Conservation (phyloP, 768 basidiomycete species). For the Albatrellus ellisii region DNA sequence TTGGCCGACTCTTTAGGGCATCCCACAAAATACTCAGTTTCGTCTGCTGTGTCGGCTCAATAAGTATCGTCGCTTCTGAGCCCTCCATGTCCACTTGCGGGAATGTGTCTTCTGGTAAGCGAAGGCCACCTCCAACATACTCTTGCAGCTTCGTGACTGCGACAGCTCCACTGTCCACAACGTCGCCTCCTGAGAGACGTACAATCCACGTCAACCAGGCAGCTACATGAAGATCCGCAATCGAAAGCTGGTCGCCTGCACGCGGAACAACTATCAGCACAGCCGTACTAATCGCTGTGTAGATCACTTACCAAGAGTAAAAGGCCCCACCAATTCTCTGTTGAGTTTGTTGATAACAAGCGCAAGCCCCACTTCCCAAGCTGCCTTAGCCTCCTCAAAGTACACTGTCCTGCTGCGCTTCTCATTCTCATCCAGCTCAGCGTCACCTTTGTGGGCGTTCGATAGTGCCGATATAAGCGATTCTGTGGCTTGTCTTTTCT, state of each 20-base stretch:
- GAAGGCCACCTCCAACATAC: conserved; percentile 33
- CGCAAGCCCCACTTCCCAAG: conserved; percentile 40
- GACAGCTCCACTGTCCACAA: conserved; percentile 35
- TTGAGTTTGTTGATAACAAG: conserved; percentile 34
- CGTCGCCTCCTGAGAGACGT: conserved; percentile 39
- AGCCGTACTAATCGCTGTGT: background rate
- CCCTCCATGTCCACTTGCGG: conserved; percentile 11
- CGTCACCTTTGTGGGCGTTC: conserved; percentile 27
- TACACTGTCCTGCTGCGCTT: conserved; percentile 33
- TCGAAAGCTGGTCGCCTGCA: conserved; percentile 68
- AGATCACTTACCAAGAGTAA: conserved; percentile 39
- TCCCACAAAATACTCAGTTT: conserved; percentile 62
- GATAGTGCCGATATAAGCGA: conserved; percentile 31
- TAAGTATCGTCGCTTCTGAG: conserved; percentile 1
- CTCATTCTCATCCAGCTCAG: conserved; percentile 26
- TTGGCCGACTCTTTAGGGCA: conserved; percentile 43
- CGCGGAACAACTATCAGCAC: background rate
- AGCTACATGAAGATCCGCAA: conserved; percentile 71
- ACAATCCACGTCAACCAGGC: conserved; percentile 61
- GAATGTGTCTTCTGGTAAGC: conserved; percentile 20
- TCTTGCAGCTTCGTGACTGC: conserved; percentile 39
- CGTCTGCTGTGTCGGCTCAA: conserved; percentile 12
- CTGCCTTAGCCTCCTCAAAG: conserved; percentile 32
- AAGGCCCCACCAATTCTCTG: conserved; percentile 52
- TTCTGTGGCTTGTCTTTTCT: conserved; percentile 34